Percentiles rank a stretch among this genome's conserved stretches.
These are phyloP conservation scores for Phytophthora multivora DNA, from an alignment of 352 stramenopile genomes.

Conservation along the genomic window DNA sequence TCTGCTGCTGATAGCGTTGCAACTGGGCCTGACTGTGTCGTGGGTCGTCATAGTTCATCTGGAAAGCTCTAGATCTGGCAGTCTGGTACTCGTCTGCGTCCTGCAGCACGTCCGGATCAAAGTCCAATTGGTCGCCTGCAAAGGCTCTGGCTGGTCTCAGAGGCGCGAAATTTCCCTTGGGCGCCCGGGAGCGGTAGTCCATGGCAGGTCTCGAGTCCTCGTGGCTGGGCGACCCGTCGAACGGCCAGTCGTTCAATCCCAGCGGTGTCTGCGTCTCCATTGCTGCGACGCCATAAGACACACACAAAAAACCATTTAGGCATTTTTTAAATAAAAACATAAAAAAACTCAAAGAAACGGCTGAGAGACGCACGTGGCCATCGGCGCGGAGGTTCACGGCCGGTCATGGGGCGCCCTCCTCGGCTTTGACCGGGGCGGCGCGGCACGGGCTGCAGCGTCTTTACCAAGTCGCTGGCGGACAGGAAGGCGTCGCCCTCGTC, in stretches of 20 bases:
- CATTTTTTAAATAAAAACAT: not conserved
- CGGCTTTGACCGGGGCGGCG: conserved; percentile 3
- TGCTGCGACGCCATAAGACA: conserved; percentile 4
- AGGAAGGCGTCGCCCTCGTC: conserved; percentile 31
- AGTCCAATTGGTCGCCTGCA: conserved; percentile 10
- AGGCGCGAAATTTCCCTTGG: not conserved
- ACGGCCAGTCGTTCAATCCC: conserved; percentile 31
- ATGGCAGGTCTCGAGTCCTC: conserved; percentile 2
- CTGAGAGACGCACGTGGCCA: conserved; percentile 15
- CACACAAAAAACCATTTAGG: not conserved
- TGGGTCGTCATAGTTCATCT: conserved; percentile 36
- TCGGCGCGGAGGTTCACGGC: conserved; percentile 10
- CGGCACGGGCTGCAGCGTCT: conserved; percentile 35
- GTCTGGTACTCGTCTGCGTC: conserved; percentile 22
- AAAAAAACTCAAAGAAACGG: not conserved
- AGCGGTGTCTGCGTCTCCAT: conserved; percentile 19
- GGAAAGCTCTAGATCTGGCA: conserved; percentile 15
- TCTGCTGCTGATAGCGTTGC: conserved; percentile 45
- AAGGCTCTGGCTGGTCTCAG: conserved; percentile 1
- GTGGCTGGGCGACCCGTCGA: conserved; percentile 10
- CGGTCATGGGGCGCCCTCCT: conserved; percentile 6
- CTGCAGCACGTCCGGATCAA: conserved; percentile 2
- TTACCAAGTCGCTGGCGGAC: conserved; percentile 38
- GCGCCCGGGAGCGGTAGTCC: conserved; percentile 9
- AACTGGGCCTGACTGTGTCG: conserved; percentile 40